Evolutionary conservation across 2,329 filamentous ascomycete species (phyloP), one percentile per base, ranked within the genome.

Genomic region (Microsporum canis): DNA sequence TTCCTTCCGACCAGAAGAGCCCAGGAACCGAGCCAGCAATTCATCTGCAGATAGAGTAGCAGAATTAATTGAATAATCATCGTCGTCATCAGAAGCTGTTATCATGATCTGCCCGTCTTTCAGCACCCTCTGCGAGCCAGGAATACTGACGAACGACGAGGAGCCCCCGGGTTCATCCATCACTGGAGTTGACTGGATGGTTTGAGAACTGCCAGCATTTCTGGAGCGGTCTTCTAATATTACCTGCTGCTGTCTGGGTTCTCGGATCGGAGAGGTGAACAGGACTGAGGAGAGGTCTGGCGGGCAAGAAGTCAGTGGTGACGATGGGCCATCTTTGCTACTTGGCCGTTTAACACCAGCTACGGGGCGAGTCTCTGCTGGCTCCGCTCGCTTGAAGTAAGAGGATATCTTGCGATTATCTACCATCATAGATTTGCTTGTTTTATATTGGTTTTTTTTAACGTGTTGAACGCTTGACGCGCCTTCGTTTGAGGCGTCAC

Each of bases 51-150:
- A 79, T 62, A 80, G 80, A 1, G 34, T 23, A 34, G 84, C 68
- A 1, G 78, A 80, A 58, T 74, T 77, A 62, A 82, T 76, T 0
- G 86, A 86, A 14, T 55, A 55, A 57, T 82, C 79, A 33, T 80
- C 80, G 17, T 81, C 81, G n/a, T 88, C 87, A 68, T 91, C 88
- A 0, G 88, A 91, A 60, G 83, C 85, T 53, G 79, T 80, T 45
- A 91, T 77, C 2, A 79, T 70, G 60, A 79, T 72, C 59, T 78
- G 70, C 2, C 82, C 82, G 66, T 80, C 75, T 62, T 77, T 87
- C 60, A 86, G 34, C 8, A 66, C 59, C 17, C 64, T 58, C 58
- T 66, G 64, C 10, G 64, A 66, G 27, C 38, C 56, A 33, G 39
- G 33, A 36, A 57, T 41, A 53, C 60, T 63, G 14, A 17, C 41